Conservation (phyloP, 2,329 filamentous ascomycete genomes). For the Colletotrichum trifolii region DNA sequence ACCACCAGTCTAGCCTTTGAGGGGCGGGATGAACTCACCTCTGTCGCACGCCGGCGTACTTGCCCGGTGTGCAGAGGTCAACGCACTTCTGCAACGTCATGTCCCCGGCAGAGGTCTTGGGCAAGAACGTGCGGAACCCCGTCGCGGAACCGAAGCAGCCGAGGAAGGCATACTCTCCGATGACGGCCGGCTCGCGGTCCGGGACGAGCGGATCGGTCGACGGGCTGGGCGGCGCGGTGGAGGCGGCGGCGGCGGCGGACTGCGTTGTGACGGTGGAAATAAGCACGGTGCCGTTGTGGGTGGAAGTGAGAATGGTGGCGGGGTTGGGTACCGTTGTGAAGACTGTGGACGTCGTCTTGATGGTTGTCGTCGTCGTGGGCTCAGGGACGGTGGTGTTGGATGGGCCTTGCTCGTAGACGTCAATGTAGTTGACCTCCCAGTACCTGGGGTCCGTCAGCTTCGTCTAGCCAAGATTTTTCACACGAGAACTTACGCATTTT, state of each 20-base stretch:
- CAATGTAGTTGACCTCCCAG: constrained; percentile 67
- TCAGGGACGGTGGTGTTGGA: constrained; percentile 31
- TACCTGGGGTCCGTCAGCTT: constrained; percentile 43
- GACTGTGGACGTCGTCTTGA: constrained; percentile 41
- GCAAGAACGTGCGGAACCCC: constrained; percentile 49
- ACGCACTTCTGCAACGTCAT: constrained; percentile 57
- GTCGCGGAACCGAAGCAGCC: constrained; percentile 56
- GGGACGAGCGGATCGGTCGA: constrained; percentile 34
- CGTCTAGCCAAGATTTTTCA: not conserved
- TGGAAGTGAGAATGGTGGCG: constrained; percentile 21
- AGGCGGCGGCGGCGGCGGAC: constrained; percentile 7
- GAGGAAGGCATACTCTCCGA: constrained; percentile 48
- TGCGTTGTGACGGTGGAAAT: constrained; percentile 15
- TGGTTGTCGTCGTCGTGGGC: constrained; percentile 43
- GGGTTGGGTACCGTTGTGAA: constrained; percentile 41
- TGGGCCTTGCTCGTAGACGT: constrained; percentile 52
- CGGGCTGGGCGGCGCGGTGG: constrained; percentile 23
- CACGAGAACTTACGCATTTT: constrained; percentile 46
- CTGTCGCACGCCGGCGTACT: constrained; percentile 53
- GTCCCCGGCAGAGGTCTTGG: constrained; percentile 41
- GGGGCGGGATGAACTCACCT: constrained; percentile 35
- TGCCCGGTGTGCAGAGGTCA: constrained; percentile 47
- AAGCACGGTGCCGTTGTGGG: constrained; percentile 19
- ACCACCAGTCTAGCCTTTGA: too few relatives aligned
- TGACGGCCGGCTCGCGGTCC: constrained; percentile 45